Conservation (phyloP, 2,329 filamentous ascomycete species). For the Trichoderma arundinaceum region DNA sequence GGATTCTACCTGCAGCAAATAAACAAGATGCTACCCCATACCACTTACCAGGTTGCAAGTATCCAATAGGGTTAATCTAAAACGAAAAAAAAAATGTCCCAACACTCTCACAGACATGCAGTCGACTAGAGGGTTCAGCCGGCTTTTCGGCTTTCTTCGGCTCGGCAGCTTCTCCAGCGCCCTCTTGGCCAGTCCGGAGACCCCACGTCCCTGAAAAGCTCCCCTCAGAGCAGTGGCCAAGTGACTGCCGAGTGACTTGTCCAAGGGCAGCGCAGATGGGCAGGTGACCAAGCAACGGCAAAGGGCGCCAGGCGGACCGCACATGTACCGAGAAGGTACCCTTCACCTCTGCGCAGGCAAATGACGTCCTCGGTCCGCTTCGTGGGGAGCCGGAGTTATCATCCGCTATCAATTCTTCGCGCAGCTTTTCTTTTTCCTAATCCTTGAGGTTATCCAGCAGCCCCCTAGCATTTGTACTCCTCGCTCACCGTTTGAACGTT, state of each 20-base stretch:
- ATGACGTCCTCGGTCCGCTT: conserved; percentile 5
- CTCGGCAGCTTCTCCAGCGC: conserved; percentile 24
- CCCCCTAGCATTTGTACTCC: conserved; percentile 10
- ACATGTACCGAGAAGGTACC: neutral
- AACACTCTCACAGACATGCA: too few species aligned
- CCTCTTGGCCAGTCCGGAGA: neutral
- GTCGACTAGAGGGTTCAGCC: neutral
- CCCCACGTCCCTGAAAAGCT: conserved; percentile 18
- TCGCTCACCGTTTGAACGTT: conserved; percentile 9
- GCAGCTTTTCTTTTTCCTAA: conserved; percentile 4
- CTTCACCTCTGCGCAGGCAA: neutral
- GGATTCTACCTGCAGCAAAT: too few species aligned
- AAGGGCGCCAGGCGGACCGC: neutral
- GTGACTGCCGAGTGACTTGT: conserved; percentile 27
- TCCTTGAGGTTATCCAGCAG: conserved; percentile 15
- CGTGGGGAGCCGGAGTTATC: conserved; percentile 17
- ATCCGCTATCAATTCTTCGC: conserved; percentile 21
- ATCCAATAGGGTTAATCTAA: neutral
- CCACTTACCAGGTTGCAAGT: too few species aligned
- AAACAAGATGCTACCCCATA: too few species aligned
- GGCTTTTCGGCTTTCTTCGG: conserved; percentile 36
- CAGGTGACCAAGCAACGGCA: neutral
- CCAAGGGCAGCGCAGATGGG: neutral
- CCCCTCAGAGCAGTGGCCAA: neutral
- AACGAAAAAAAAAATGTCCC: neutral